phyloP scores from a whole-genome alignment of 768 basidiomycete species.

The Antrodiella citrinella region DNA sequence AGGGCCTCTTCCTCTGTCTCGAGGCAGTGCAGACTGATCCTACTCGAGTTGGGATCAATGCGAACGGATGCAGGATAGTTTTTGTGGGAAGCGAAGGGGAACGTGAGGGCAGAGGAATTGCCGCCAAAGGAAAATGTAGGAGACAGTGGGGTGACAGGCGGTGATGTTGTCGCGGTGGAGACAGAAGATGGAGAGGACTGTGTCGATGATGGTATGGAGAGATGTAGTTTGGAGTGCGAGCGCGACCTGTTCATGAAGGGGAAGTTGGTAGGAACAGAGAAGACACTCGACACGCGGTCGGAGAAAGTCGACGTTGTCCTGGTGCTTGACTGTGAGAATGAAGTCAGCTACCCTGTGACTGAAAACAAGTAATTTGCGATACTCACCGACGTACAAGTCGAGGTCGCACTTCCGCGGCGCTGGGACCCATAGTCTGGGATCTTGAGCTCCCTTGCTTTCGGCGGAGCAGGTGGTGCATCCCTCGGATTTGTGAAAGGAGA shows the following conservation, averaged over 20 bases:
- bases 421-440: conserved; percentile 18
- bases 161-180: not conserved
- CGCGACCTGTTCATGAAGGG: conserved; percentile 10
- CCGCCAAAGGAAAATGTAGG: not conserved
- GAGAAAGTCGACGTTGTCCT: conserved; percentile 16
- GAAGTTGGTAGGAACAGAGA: conserved; percentile 12
- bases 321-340: conserved; percentile 11
- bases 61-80: not conserved
- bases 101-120: not conserved
- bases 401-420: conserved; percentile 18
- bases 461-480: conserved; percentile 14
- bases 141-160: not conserved
- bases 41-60: not conserved
- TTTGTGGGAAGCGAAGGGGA: not conserved
- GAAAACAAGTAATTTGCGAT: not conserved
- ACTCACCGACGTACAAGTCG: conserved; percentile 13
- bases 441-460: conserved; percentile 3
- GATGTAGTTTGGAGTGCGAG: conserved; percentile 18
- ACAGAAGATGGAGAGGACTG: not conserved
- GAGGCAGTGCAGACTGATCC: not conserved
- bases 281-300: conserved; percentile 11
- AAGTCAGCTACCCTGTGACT: not conserved
- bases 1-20: conserved; percentile 11
- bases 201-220: conserved; percentile 6
- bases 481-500: conserved; percentile 16